These are phyloP conservation scores for Cryptomeria japonica DNA, from an alignment of 75 land plant genomes.

Conservation along the genomic window DNA sequence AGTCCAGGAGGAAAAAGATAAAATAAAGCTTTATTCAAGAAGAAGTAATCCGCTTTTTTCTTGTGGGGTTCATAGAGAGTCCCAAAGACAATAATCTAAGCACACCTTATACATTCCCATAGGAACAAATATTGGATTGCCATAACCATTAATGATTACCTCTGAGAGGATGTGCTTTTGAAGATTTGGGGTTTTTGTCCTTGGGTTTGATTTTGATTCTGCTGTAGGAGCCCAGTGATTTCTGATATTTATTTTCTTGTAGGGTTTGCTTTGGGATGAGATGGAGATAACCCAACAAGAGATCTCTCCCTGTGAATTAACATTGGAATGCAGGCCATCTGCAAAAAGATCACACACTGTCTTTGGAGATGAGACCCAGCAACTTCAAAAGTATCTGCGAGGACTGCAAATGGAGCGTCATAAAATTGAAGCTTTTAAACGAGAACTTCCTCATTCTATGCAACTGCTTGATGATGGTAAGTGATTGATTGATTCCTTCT, in stretches of 20 bases:
- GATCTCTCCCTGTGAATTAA: neutral
- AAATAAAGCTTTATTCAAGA: neutral
- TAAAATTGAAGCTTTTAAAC: conserved; percentile 83
- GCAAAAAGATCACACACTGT: neutral
- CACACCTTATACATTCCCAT: neutral
- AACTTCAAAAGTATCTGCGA: conserved; percentile 33
- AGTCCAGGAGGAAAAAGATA: conserved; percentile 8
- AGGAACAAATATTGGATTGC: neutral
- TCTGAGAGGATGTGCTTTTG: neutral
- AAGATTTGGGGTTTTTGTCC: neutral
- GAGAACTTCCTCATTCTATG: conserved; percentile 90
- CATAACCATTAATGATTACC: neutral
- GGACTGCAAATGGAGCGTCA: conserved; percentile 70
- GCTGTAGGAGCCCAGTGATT: neutral
- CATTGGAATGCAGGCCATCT: conserved; percentile 2
- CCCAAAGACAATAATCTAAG: neutral
- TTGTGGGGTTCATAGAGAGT: neutral
- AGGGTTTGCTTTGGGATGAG: neutral
- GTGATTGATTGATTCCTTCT: neutral
- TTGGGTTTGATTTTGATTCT: neutral
- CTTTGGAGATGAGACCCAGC: conserved; percentile 21
- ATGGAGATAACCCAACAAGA: neutral
- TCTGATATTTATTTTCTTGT: neutral
- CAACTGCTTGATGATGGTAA: conserved; percentile 81
- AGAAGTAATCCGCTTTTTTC: neutral